Base-by-base conservation (phyloP, 2,329 filamentous ascomycete genomes). In the Aspergillus hiratsukae region DNA sequence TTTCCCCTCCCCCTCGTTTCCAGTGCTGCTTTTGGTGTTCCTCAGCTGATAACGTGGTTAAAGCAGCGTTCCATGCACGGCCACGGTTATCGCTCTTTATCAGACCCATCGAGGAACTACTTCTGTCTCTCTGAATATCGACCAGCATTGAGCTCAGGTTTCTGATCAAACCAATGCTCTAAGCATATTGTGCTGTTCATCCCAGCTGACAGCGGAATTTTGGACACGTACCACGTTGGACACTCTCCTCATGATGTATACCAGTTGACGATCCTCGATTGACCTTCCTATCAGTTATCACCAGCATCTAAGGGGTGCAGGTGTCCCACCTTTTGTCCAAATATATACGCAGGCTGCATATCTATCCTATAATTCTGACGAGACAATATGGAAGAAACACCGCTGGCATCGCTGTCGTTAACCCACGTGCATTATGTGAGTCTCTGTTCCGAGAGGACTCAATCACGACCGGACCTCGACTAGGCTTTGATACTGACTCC, bases 381-480 rank as follows among this genome's bases (percentile, higher is more conserved):
- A 46, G 11, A 28, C 56, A 63, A 52, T 37, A 72, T 69, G 64
- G 64, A 63, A 35, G 73, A 76, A 55, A 66, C 69, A 54, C 86
- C 89, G 43, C 80, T 97, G 56, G 91, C 92, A 52, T 97, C 93
- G 25, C 83, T 99, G 59, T 96, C 93, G 52, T 78, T 99, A 64
- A 97, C 94, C 10, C 93, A 97, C 78, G 92, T 97, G 65, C 90
- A 94, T 79, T 97, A 97, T 81, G 92, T 95, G 78, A 69, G 85
- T 75, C n/a, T 28, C 29, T 41, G n/a, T 43, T 41, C 40, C 5
- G 21, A 8, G 48, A 46, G 28, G 14, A 17, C 14, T 37, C 31
- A 37, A 17, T 37, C 14, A 17, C 31, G 5, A 17, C 31, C 5
- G 14, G 6, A 37, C 14, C 5, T 37, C 31, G 31, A 37, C 14